Base-by-base conservation (phyloP, 352 stramenopile species). In the Halophytophthora batemanensis region DNA sequence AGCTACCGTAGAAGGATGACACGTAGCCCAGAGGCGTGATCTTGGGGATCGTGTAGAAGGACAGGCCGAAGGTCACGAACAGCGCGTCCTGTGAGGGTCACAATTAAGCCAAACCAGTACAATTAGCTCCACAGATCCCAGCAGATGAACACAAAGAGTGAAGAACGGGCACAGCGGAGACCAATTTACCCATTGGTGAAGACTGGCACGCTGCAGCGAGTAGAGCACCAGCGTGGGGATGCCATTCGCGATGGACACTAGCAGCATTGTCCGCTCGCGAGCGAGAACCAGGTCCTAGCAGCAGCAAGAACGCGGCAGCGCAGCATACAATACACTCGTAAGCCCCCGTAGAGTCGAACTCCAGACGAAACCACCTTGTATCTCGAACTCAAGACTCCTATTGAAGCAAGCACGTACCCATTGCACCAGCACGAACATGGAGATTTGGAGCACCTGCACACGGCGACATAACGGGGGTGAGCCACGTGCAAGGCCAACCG, bases 31-130 rank as follows among this genome's bases (percentile, higher is more conserved):
- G 59, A 31, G 82, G 80, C 29, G 82, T 93, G 40, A 93, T 74
- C 60, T 93, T 93, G 35, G 82, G 82, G 45, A 90, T 89, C 6
- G 82, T 90, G 45, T 90, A 93, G 61, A 93, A 93, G 25, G 79
- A 90, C 21, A 93, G 61, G 0, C 82, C 82, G 64, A 90, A 93
- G 22, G 87, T 82, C 46, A 93, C 70, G 41, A 90, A 93, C 31
- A 93, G 59, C 14, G 79, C 79, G 56, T 93, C 82, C 81, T 92
- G 47, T 17, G 52, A 4, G 1, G 21, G 17, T 33, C n/a, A 36
- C 22, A 42, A 45, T 8, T 6, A 35, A 6, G 12, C 45, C 34
- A 33, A 45, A n/a, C 37, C 47, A 56, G 50, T 40, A 14, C 41
- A n/a, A 46, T 45, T 48, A 22, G 25, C 25, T 8, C 4, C 4